Percentiles rank a stretch among this genome's conserved stretches.
Evolutionary conservation across 441 rosid species (phyloP).

Genomic region (Syzygium syzygioides): DNA sequence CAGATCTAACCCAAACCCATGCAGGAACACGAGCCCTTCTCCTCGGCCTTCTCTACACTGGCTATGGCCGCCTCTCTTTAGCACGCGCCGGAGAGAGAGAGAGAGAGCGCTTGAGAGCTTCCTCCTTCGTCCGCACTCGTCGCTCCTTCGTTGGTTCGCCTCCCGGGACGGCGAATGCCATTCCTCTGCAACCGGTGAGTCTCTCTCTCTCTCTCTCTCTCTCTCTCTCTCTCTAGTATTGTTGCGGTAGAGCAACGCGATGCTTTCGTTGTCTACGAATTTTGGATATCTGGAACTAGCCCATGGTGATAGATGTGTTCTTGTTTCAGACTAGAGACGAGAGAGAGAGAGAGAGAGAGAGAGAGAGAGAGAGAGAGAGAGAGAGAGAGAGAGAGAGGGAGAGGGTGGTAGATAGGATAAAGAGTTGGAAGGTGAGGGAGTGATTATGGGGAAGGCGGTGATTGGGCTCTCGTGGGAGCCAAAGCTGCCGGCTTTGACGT

Average conservation of each 20-base stretch:
- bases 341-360: not conserved
- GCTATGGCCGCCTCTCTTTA: not conserved
- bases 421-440: not conserved
- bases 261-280: not conserved
- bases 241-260: not conserved
- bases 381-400: too few relatives aligned
- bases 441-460: constrained; percentile 23
- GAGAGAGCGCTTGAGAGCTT: too few relatives aligned
- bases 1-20: not conserved
- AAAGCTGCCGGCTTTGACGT: constrained; percentile 39
- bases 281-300: not conserved
- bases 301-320: not conserved
- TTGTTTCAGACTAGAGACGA: not conserved
- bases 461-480: constrained; percentile 88
- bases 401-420: not conserved
- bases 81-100: not conserved
- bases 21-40: not conserved
- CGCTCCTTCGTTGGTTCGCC: not conserved
- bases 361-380: not conserved
- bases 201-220: not conserved
- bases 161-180: not conserved
- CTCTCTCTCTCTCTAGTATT: not conserved
- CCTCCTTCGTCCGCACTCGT: not conserved
- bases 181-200: not conserved
- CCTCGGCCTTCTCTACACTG: not conserved